Conservation (phyloP, 2,329 filamentous ascomycete species). For the Anthostomella pinea region DNA sequence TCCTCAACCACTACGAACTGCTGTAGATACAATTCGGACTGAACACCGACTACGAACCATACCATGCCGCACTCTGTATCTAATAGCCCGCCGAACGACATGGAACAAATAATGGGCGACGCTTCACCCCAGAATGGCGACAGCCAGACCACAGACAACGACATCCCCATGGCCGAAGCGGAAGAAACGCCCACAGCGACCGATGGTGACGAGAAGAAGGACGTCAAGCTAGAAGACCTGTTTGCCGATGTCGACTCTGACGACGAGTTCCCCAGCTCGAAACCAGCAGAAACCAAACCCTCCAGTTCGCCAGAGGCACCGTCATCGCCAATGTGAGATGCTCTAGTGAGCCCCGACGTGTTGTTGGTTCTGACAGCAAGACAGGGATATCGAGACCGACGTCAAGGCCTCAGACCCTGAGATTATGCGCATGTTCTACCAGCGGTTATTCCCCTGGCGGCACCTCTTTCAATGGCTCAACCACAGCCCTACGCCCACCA, state of each 20-base stretch:
- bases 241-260: conserved; percentile 59
- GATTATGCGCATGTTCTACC: conserved; percentile 90
- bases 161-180: conserved; percentile 42
- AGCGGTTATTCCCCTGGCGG: conserved; percentile 91
- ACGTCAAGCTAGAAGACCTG: conserved; percentile 56
- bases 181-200: conserved; percentile 14
- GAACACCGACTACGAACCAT: too few species aligned
- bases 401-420: conserved; percentile 68
- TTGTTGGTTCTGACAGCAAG: too few species aligned
- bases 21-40: too few species aligned
- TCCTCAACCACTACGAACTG: too few species aligned
- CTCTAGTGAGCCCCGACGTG: conserved; percentile 27
- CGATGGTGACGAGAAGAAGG: conserved; percentile 35
- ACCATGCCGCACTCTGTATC: conserved; percentile 47
- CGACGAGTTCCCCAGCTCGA: conserved; percentile 57
- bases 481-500: conserved; percentile 79
- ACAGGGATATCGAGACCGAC: conserved; percentile 33
- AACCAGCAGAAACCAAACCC: conserved; percentile 35
- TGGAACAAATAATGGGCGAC: conserved; percentile 37
- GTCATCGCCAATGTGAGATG: conserved; percentile 45
- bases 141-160: conserved; percentile 30
- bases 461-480: conserved; percentile 98
- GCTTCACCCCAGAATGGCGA: conserved; percentile 28
- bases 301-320: conserved; percentile 42
- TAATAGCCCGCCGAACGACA: conserved; percentile 27